Evolutionary conservation across 1,139 yeast genomes (phyloP), one percentile per base, ranked within the genome.

Genomic region (Saccharomyces hybrid): DNA sequence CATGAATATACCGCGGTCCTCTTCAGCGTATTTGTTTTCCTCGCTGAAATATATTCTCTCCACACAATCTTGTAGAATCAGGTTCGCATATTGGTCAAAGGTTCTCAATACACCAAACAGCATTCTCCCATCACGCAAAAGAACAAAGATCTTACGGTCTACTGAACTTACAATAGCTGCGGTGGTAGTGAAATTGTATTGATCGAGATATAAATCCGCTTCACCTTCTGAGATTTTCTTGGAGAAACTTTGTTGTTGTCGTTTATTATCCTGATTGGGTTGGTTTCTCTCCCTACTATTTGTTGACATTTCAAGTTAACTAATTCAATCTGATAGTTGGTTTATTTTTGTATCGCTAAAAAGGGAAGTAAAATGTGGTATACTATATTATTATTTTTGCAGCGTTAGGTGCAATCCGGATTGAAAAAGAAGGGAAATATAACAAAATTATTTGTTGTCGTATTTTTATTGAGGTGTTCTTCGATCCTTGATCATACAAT

Each of bases 111-210:
- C 88, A 31, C 99, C 99, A 70, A 88, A 86, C 47, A 93, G 75
- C 63, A 85, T 84, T 63, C 95, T 80, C 38, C 98, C 98, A 69
- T 91, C 99, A 68, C 96, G 85, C 61, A 93, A 77, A 50, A 89
- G 79, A 7, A 90, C 96, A 63, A 89, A 86, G 31, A 58, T 75
- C 76, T 68, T 73, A 70, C 96, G 82, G 70, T 93, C 98, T 23
- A 93, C 96, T 19, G 95, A 86, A 29, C 96, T 97, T 48, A 93
- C 90, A 54, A 93, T 82, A 29, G 97, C 96, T 1, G 98, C 98
- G 0, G 97, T 96, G 0, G 99, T 93, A 53, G 98, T 93, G 74
- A 91, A 93, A 31, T 95, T 90, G 66, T 85, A 88, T 60, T 95
- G 73, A 60, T 75, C 78, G 50, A 75, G 62, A 54, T 74, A 75